Conservation (phyloP, 2,329 filamentous ascomycete species). For the Sporothrix mexicana region DNA sequence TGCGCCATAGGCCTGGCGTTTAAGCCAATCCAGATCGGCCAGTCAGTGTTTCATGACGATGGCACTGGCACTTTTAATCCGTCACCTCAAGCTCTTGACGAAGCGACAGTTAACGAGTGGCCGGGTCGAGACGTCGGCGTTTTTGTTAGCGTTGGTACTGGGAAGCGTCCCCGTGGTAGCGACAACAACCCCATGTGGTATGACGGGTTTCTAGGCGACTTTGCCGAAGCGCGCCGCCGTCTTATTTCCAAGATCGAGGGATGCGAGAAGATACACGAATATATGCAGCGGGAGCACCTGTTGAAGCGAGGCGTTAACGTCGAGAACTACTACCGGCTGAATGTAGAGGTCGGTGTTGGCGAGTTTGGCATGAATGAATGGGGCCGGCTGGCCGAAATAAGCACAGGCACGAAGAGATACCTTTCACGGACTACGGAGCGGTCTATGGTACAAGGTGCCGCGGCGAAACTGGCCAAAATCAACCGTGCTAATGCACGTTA, state of each 20-base stretch:
- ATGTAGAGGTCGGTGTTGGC: constrained; percentile 93
- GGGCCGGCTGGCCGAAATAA: constrained; percentile 92
- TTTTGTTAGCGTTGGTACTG: constrained; percentile 93
- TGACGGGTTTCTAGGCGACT: constrained; percentile 90
- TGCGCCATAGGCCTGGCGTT: constrained; percentile 90
- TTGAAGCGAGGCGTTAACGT: constrained; percentile 77
- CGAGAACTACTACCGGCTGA: constrained; percentile 95
- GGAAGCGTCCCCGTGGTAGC: constrained; percentile 71
- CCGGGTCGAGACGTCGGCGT: constrained; percentile 90
- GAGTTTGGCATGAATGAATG: constrained; percentile 99
- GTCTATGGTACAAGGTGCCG: constrained; percentile 74
- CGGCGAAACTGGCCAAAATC: constrained; percentile 83
- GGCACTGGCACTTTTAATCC: constrained; percentile 92
- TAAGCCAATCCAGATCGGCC: constrained; percentile 92
- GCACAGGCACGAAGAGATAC: constrained; percentile 86
- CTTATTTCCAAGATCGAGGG: constrained; percentile 93
- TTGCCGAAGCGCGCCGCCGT: constrained; percentile 83
- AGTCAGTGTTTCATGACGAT: constrained; percentile 93
- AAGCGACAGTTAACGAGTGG: constrained; percentile 92
- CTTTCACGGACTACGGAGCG: constrained; percentile 76
- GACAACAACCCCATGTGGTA: constrained; percentile 85
- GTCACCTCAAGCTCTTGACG: constrained; percentile 81
- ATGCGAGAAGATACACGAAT: constrained; percentile 87
- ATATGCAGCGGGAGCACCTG: constrained; percentile 81
- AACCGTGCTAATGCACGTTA: constrained; percentile 74